phyloP scores from a whole-genome alignment of 2,329 filamentous ascomycete species.

The Fusarium sp. region DNA sequence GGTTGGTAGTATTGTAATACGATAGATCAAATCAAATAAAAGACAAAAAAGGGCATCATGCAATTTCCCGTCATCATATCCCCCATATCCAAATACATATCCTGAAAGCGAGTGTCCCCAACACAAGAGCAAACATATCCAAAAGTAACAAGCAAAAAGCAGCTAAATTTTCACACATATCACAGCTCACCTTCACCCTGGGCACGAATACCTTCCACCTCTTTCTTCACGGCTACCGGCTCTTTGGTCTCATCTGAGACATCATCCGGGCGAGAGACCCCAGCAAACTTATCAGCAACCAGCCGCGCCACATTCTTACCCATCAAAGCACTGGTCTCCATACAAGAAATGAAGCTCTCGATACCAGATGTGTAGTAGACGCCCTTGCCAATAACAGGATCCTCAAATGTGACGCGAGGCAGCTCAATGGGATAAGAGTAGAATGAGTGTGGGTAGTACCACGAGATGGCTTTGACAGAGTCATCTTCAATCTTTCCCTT shows the following conservation, averaged over 20 bases:
- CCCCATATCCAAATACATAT: background rate
- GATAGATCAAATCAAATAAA: background rate
- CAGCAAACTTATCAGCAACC: slow-evolving; percentile 71
- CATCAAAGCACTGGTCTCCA: slow-evolving; percentile 96
- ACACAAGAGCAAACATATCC: background rate
- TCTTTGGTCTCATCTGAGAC: background rate
- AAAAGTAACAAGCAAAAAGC: background rate
- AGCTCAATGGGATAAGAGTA: slow-evolving; percentile 86
- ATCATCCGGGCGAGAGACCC: slow-evolving; percentile 36
- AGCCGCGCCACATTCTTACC: slow-evolving; percentile 86
- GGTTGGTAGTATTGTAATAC: background rate
- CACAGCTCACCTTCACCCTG: slow-evolving; percentile 36
- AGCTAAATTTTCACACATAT: slow-evolving; percentile 4
- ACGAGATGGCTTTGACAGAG: slow-evolving; percentile 70
- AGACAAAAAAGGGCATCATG: background rate
- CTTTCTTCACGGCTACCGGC: slow-evolving; percentile 5
- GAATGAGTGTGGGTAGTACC: slow-evolving; percentile 84
- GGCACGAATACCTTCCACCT: slow-evolving; percentile 18
- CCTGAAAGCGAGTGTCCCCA: background rate
- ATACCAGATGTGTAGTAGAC: slow-evolving; percentile 83
- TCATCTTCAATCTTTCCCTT: slow-evolving; percentile 54
- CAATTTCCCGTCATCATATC: background rate
- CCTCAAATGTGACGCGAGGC: slow-evolving; percentile 90
- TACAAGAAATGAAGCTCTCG: slow-evolving; percentile 94
- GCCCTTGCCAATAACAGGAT: slow-evolving; percentile 75